Evolutionary conservation across 2,329 filamentous ascomycete genomes (phyloP), one percentile per base, ranked within the genome.

Genomic region (Talaromyces atroroseus): DNA sequence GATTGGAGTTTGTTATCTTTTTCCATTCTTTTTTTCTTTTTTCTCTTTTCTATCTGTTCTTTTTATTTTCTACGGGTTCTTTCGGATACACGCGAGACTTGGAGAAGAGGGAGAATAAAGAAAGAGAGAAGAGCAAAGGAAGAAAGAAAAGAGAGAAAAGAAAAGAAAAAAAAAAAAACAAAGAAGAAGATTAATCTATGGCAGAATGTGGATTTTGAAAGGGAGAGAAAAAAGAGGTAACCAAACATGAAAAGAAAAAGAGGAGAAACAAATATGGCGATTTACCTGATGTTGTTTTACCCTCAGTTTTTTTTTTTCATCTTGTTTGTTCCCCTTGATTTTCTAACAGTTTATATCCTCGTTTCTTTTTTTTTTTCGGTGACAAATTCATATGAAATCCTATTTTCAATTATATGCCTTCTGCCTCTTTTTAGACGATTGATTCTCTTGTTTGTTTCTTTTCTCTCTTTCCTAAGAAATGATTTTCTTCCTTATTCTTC

Each of bases 31-130:
- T 53, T 59, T 55, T 52, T 52, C 52, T 53, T 61, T 56, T 58
- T 58, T 46, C 55, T 56, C 55, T 58, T 63, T 62, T 53, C 57
- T 51, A 48, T 62, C 58, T 63, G 54, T 58, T 60, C 55, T 59
- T 63, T 60, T n/a, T n/a, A n/a, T n/a, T n/a, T 58, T 46, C 58
- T 60, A 54, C 52, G 45, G 52, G 45, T 44, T 54, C 45, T 34
- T 54, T 54, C 52, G 52, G 45, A 40, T 54, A 54, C 45, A 44
- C 18, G 29, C 52, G 47, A 56, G 57, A 49, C 29, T 52, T 56
- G 46, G 47, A 26, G 48, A 48, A n/a, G 16, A 52, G 52, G 49
- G 52, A 49, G 26, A 47, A n/a, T n/a, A 40, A 21, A 36, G 23
- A 58, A 45, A 32, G 29, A 26, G 34, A 49, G 5, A 16, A 24